These are phyloP conservation scores for Allodekkera sacchari DNA, from an alignment of 805 yeast genomes.

Conservation along the genomic window DNA sequence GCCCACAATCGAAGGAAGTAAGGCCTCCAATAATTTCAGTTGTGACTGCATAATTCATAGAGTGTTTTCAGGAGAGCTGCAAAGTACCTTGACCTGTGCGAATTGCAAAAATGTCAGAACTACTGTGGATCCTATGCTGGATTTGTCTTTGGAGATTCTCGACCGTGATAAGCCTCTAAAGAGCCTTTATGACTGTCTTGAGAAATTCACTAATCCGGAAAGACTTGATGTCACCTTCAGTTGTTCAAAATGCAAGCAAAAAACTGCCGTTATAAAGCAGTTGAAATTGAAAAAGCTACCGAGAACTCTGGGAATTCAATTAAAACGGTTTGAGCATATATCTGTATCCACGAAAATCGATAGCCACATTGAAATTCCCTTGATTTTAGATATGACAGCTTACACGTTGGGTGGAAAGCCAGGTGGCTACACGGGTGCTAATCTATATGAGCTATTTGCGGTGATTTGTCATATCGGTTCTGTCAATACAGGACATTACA, in stretches of 20 bases:
- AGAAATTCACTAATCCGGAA: conserved; percentile 72
- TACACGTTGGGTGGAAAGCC: conserved; percentile 29
- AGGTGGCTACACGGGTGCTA: conserved; percentile 11
- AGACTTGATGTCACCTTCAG: conserved; percentile 63
- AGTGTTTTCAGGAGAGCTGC: conserved; percentile 75
- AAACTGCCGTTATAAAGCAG: conserved; percentile 64
- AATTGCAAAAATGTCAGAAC: conserved; percentile 56
- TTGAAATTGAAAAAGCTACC: conserved; percentile 64
- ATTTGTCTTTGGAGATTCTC: conserved; percentile 70
- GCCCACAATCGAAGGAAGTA: conserved; percentile 9
- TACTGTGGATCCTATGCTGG: conserved; percentile 85
- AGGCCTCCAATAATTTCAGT: conserved; percentile 4
- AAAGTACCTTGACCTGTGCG: conserved; percentile 69
- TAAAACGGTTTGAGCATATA: conserved; percentile 60
- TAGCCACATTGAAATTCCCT: conserved; percentile 63
- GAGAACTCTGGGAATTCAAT: conserved; percentile 72
- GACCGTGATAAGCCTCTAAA: conserved; percentile 23
- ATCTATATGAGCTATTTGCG: conserved; percentile 73
- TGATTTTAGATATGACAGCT: conserved; percentile 60
- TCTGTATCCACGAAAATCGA: conserved; percentile 64
- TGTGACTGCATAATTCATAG: conserved; percentile 81
- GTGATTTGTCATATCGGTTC: conserved; percentile 86
- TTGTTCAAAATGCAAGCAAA: conserved; percentile 57
- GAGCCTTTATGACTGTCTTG: conserved; percentile 55
- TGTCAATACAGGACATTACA: conserved; percentile 92